phyloP scores from a whole-genome alignment of 441 rosid genomes.

The Francoa sonchifolia region DNA sequence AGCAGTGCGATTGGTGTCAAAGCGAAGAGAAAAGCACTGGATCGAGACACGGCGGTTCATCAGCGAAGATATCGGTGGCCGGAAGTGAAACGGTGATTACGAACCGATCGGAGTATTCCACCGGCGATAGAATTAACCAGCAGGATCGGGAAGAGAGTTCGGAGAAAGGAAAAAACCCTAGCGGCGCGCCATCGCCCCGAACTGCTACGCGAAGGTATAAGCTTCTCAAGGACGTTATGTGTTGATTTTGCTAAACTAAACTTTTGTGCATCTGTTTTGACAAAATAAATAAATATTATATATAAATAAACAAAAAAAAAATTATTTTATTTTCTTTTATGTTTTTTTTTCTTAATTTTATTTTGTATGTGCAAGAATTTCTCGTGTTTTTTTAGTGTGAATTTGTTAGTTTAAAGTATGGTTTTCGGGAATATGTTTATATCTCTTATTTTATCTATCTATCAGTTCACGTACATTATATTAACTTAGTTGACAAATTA shows the following conservation, averaged over 20 bases:
- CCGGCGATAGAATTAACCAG: constrained; percentile 43
- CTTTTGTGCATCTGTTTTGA: constrained; percentile 21
- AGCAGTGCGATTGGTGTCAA: constrained; percentile 81
- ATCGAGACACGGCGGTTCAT: constrained; percentile 24
- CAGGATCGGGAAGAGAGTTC: constrained; percentile 34
- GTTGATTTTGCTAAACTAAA: too few species aligned
- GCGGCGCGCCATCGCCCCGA: constrained; percentile 59
- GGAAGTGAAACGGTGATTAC: constrained; percentile 21
- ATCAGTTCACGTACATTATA: too few species aligned
- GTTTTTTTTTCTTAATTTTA: too few species aligned
- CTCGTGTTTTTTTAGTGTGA: too few species aligned
- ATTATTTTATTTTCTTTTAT: too few species aligned
- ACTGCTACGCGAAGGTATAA: constrained; percentile 83
- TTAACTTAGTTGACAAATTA: too few species aligned
- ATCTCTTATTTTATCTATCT: too few species aligned
- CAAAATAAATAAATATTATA: constrained; percentile 9
- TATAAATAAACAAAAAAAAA: neutral
- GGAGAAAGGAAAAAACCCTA: constrained; percentile 41
- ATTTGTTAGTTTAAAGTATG: too few species aligned
- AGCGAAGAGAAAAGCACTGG: constrained; percentile 37
- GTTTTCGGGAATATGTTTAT: too few species aligned
- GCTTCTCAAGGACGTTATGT: constrained; percentile 98
- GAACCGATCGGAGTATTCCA: constrained; percentile 52
- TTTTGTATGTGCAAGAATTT: too few species aligned
- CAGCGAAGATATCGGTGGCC: constrained; percentile 39